Conservation (phyloP, 148 eudicot species). For the Talinum fruticosum region DNA sequence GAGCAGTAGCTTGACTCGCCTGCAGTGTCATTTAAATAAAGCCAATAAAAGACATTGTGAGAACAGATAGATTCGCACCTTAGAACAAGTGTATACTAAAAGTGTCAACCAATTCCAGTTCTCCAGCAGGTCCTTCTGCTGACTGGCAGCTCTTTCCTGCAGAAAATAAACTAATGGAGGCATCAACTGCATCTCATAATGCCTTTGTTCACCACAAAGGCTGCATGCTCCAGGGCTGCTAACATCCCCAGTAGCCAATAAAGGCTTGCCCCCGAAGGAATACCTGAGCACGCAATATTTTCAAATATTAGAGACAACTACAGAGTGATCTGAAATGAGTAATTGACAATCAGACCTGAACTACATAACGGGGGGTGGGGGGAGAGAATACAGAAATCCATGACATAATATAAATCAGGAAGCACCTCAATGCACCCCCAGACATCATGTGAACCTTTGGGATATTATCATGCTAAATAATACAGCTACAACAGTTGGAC, state of each 20-base stretch:
- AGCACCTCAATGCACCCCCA: neutral
- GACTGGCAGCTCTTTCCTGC: conserved; percentile 47
- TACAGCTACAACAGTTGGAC: neutral
- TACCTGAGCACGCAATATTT: conserved; percentile 43
- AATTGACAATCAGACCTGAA: neutral
- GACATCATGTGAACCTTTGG: neutral
- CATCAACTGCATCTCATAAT: conserved; percentile 90
- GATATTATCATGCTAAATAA: neutral
- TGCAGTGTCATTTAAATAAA: neutral
- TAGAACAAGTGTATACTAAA: conserved; percentile 70
- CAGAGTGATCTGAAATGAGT: neutral
- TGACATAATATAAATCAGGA: neutral
- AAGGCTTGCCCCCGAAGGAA: conserved; percentile 75
- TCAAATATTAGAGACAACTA: neutral
- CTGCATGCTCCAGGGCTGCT: conserved; percentile 49
- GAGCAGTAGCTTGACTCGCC: neutral
- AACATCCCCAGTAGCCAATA: conserved; percentile 54
- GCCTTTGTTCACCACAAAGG: conserved; percentile 68
- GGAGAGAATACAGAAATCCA: neutral
- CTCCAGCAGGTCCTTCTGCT: conserved; percentile 43
- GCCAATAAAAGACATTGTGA: neutral
- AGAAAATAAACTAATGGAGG: conserved; percentile 75
- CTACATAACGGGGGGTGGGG: neutral
- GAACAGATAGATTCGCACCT: conserved; percentile 39
- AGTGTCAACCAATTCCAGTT: conserved; percentile 90